Conservation (phyloP, 2,329 filamentous ascomycete species). For the Trichoderma cornu-damae region DNA sequence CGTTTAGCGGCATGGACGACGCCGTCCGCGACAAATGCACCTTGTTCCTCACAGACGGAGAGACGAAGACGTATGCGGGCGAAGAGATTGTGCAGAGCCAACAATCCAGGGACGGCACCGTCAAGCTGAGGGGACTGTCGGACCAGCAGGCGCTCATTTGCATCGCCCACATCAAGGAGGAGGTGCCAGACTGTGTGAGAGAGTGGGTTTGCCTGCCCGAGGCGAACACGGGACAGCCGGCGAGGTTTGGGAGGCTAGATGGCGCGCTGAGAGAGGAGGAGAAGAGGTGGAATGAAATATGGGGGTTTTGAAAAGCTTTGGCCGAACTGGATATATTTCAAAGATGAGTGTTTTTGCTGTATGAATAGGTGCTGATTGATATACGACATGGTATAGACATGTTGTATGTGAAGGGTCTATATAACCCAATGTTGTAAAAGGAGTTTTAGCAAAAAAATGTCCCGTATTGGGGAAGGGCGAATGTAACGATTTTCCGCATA, state of each 20-base stretch:
- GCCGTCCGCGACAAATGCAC: conserved; percentile 80
- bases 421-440: too few species aligned
- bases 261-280: conserved; percentile 55
- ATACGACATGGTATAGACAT: too few species aligned
- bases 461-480: too few species aligned
- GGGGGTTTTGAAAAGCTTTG: conserved; percentile 46
- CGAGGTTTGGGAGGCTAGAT: conserved; percentile 60
- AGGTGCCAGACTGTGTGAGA: conserved; percentile 76
- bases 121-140: conserved; percentile 57
- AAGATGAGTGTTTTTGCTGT: too few species aligned
- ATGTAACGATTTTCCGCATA: too few species aligned
- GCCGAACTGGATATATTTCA: too few species aligned
- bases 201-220: conserved; percentile 86
- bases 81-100: conserved; percentile 44
- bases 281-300: conserved; percentile 60
- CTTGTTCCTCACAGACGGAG: conserved; percentile 66
- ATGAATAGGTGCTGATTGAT: neutral
- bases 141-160: conserved; percentile 78
- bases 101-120: conserved; percentile 38
- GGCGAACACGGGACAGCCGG: conserved; percentile 55
- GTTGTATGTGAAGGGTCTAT: too few species aligned
- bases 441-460: too few species aligned
- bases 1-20: conserved; percentile 81
- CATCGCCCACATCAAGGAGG: conserved; percentile 84
- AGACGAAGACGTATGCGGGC: conserved; percentile 41